Evolutionary conservation across 2,329 filamentous ascomycete species (phyloP).

Genomic region (Nannizziopsis barbatae): DNA sequence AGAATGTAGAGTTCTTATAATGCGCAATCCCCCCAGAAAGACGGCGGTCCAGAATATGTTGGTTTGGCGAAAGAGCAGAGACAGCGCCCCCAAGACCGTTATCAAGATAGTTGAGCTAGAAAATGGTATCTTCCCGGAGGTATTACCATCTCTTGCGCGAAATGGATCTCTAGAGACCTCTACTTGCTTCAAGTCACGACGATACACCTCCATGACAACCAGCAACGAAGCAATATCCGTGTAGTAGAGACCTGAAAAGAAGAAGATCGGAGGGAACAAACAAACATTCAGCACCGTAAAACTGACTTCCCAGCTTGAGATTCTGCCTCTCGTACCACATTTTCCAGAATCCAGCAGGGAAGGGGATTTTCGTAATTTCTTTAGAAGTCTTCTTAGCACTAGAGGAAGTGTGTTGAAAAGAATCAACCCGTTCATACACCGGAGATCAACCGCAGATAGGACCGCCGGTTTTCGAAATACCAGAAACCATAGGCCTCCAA

Average conservation of each 20-base stretch:
- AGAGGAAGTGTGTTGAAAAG: slow-evolving; percentile 34
- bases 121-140: neutral
- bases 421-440: slow-evolving; percentile 30
- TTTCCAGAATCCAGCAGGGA: slow-evolving; percentile 13
- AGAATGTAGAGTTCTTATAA: slow-evolving; percentile 27
- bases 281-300: slow-evolving; percentile 59
- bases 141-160: neutral
- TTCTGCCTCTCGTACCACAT: slow-evolving; percentile 12
- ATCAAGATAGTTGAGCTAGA: slow-evolving; percentile 28
- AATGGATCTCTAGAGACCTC: neutral
- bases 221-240: slow-evolving; percentile 79
- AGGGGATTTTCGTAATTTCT: slow-evolving; percentile 30
- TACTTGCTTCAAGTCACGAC: slow-evolving; percentile 34
- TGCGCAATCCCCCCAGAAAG: slow-evolving; percentile 37
- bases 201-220: slow-evolving; percentile 60
- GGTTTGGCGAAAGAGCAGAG: slow-evolving; percentile 77
- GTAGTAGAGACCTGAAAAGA: slow-evolving; percentile 92
- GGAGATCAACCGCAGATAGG: slow-evolving; percentile 27
- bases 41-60: slow-evolving; percentile 86
- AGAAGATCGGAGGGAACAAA: slow-evolving; percentile 83
- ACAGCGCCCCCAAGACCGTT: slow-evolving; percentile 49
- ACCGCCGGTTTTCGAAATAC: slow-evolving; percentile 24
- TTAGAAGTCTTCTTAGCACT: slow-evolving; percentile 44
- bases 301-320: slow-evolving; percentile 15
- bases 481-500: slow-evolving; percentile 19